phyloP scores from a whole-genome alignment of 441 rosid genomes.

The Oxalis stricta region DNA sequence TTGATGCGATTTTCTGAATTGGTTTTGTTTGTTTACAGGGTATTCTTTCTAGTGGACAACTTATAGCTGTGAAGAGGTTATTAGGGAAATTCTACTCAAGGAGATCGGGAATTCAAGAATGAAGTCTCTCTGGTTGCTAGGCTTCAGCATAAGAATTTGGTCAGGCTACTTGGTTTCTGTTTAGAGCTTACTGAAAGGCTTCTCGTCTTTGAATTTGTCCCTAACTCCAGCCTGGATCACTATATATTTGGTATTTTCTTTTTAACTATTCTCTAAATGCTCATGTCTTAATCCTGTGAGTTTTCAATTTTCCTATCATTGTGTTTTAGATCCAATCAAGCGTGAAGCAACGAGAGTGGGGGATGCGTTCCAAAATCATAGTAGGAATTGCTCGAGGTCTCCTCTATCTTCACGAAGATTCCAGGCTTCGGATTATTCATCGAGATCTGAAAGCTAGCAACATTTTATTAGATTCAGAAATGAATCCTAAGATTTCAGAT shows the following conservation, averaged over 20 bases:
- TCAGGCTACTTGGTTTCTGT: constrained; percentile 30
- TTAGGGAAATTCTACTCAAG: constrained; percentile 20
- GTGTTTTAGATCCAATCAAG: background rate
- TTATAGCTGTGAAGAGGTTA: constrained; percentile 28
- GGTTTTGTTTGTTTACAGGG: constrained; percentile 10
- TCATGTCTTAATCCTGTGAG: too few species aligned
- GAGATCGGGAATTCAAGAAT: constrained; percentile 25
- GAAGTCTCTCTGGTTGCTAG: constrained; percentile 21
- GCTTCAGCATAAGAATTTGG: constrained; percentile 28
- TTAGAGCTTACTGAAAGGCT: constrained; percentile 20
- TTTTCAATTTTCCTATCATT: too few species aligned
- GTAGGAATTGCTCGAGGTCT: too few species aligned
- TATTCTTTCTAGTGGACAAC: constrained; percentile 17
- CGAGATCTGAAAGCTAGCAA: constrained; percentile 14
- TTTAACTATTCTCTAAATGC: too few species aligned
- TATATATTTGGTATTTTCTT: constrained; percentile 26
- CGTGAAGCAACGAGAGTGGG: too few species aligned
- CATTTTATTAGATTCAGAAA: constrained; percentile 8
- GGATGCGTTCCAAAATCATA: too few species aligned
- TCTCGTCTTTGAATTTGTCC: constrained; percentile 25
- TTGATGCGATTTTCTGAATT: too few species aligned
- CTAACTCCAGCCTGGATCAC: constrained; percentile 26
- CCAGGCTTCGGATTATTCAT: constrained; percentile 5
- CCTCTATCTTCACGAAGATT: too few species aligned
- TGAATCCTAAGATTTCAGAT: constrained; percentile 17